Evolutionary conservation across 805 yeast genomes (phyloP), one percentile per base, ranked within the genome.

Genomic region (Komagataella pseudopastoris): DNA sequence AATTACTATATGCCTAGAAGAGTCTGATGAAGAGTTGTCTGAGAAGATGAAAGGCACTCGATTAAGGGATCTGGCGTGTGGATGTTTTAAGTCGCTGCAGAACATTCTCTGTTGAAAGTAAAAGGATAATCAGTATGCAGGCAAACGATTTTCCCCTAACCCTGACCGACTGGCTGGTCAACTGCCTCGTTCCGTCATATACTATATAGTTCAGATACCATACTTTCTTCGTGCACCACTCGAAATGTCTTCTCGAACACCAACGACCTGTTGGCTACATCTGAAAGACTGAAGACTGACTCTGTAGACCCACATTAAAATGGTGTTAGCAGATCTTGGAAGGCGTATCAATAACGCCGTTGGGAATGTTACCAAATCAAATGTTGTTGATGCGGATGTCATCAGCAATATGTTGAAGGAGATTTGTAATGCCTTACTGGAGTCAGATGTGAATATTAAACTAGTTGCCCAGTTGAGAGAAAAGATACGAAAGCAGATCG

Each of bases 401-500:
- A 75, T 85, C 50, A 88, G 83, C 60, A 64, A 64, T 36, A 78
- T 90, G 83, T 70, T 93, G 59, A 91, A 91, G 64, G 95, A 86
- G 59, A 83, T 91, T 50, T 87, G 95, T 53, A 83, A 86, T 53
- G 99, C 99, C 0, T 75, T 91, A 52, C 71, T 93, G 53, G 96
- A 90, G 66, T 77, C 93, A n/a, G 99, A 91, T 67, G 98, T 91
- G 22, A 93, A 93, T 62, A 82, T 93, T 63, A 80, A 78, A 58
- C 73, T 91, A 49, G 99, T 91, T 24, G 80, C 87, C 44, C 76
- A 75, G 56, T 70, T 91, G 55, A 77, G 96, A 62, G 84, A 78
- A 57, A 81, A 84, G 58, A 77, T 91, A 58, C 81, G 80, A 60
- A 61, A 70, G 45, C 78, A 76, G 45, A 72, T 88, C 49, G 74